Conservation (phyloP, 2,329 filamentous ascomycete genomes). For the Fusarium fracticaudum region DNA sequence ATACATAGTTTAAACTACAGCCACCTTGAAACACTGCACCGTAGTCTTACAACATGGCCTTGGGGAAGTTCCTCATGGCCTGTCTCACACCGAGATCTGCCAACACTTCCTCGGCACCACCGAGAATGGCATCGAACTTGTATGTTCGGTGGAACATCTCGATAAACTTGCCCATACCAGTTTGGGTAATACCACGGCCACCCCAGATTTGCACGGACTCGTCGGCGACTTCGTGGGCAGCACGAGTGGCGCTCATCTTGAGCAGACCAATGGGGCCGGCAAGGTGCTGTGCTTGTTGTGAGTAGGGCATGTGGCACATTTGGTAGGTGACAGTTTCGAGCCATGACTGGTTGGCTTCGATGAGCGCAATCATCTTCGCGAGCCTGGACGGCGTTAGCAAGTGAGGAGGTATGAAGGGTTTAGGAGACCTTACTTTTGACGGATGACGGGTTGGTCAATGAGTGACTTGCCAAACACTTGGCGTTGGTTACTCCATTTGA, state of each 20-base stretch:
- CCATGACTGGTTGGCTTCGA: slow-evolving; percentile 87
- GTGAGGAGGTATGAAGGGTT: not conserved
- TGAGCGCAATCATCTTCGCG: slow-evolving; percentile 85
- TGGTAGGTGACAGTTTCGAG: slow-evolving; percentile 86
- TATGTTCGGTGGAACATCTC: slow-evolving; percentile 88
- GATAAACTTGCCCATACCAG: slow-evolving; percentile 83
- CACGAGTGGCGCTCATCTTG: slow-evolving; percentile 80
- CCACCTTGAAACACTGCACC: not conserved
- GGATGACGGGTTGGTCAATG: slow-evolving; percentile 84
- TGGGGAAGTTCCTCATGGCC: slow-evolving; percentile 85
- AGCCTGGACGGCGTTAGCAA: slow-evolving; percentile 57
- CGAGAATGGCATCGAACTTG: slow-evolving; percentile 82
- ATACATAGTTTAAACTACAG: slow-evolving; percentile 3
- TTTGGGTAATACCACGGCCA: slow-evolving; percentile 80
- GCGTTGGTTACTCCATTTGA: slow-evolving; percentile 90
- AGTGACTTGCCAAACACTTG: slow-evolving; percentile 85
- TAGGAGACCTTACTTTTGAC: slow-evolving; percentile 70
- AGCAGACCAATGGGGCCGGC: slow-evolving; percentile 84
- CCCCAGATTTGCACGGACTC: slow-evolving; percentile 88
- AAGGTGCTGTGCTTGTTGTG: slow-evolving; percentile 76
- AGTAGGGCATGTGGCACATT: slow-evolving; percentile 87
- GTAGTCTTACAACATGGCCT: slow-evolving; percentile 74
- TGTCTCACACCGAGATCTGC: slow-evolving; percentile 84
- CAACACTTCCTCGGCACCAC: slow-evolving; percentile 85
- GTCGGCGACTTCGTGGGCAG: slow-evolving; percentile 84